Conservation (phyloP, 2,329 filamentous ascomycete species). For the Monosporascus ibericus region DNA sequence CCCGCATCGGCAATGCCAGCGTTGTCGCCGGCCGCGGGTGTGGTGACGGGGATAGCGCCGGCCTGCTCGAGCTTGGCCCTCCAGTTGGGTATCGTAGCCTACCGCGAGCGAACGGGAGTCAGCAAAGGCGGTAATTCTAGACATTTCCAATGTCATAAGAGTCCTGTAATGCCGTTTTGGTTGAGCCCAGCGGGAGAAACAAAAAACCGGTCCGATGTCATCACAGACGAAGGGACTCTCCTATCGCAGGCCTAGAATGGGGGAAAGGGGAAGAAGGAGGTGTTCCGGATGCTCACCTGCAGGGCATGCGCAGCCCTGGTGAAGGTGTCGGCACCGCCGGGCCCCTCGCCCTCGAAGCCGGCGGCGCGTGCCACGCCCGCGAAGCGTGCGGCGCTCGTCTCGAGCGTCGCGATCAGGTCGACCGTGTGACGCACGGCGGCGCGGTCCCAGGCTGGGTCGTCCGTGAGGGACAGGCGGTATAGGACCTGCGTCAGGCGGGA, state of each 20-base stretch:
- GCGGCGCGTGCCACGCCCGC: constrained; percentile 10
- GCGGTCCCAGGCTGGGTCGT: constrained; percentile 23
- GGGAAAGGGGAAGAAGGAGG: no score
- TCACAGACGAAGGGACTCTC: no score
- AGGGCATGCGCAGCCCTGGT: constrained; percentile 15
- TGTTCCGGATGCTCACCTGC: neutral
- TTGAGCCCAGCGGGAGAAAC: no score
- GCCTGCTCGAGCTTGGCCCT: constrained; percentile 13
- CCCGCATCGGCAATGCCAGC: neutral
- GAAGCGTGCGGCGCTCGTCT: constrained; percentile 12
- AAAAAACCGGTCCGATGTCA: no score
- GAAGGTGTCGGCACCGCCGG: constrained; percentile 13
- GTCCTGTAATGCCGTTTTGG: no score
- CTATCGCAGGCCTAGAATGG: no score
- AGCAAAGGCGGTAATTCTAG: no score
- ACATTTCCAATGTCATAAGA: no score
- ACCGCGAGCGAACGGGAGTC: no score
- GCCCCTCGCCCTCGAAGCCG: constrained; percentile 11
- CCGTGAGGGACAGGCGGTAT: constrained; percentile 21
- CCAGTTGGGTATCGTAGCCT: constrained; percentile 16
- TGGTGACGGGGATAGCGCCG: neutral
- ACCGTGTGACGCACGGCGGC: constrained; percentile 8
- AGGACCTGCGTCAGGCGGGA: constrained; percentile 19
- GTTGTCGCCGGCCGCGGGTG: neutral
- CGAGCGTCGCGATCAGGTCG: constrained; percentile 16